Base-by-base conservation (phyloP, 495 filamentous ascomycete genomes). In the Symbiotaphrina buchneri region DNA sequence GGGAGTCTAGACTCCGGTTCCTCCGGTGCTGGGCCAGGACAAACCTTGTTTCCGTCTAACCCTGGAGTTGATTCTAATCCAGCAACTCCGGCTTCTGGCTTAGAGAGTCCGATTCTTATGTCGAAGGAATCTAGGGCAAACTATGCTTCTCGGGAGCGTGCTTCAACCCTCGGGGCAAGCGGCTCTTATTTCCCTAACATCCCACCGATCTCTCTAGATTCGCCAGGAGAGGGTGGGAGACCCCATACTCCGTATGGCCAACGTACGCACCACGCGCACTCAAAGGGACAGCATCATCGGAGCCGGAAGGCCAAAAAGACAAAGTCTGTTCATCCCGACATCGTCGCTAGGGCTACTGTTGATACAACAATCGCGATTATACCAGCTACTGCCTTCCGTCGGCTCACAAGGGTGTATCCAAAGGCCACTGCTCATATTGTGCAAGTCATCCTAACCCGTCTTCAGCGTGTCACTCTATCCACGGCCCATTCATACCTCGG, bases 301-400 rank as follows among this genome's bases (percentile, higher is more conserved):
- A n/a, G 43, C 15, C 52, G 53, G 23, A 56, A 54, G 38, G 53
- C 51, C 28, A 59, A 53, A 40, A 57, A 62, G 47, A 45, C 60
- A 18, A 74, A 71, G 39, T 95, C 90, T 2, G 85, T 76, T 0
- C 87, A 97, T 52, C 87, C 87, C 8, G 87, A 97, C 47, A 90
- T 97, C 40, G 81, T 95, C 36, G 87, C 83, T 6, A 68, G 87
- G 39, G 87, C 87, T n/a, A 91, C 81, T 20, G 79, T 90, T 14
- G 87, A 97, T 47, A 95, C 85, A 0, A 97, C 90, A 0, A 94
- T 97, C 51, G 87, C 87, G 10, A 87, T 97, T 42, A 95, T 97
- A 39, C 87, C 87, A 3, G 90, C 85, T 4, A 87, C 80, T 41
- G 87, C 87, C 3, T 97, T 97, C 47, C 69, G 81, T 33, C 74